Evolutionary conservation across 2,329 filamentous ascomycete species (phyloP).

Genomic region (Fusarium nisikadoi): DNA sequence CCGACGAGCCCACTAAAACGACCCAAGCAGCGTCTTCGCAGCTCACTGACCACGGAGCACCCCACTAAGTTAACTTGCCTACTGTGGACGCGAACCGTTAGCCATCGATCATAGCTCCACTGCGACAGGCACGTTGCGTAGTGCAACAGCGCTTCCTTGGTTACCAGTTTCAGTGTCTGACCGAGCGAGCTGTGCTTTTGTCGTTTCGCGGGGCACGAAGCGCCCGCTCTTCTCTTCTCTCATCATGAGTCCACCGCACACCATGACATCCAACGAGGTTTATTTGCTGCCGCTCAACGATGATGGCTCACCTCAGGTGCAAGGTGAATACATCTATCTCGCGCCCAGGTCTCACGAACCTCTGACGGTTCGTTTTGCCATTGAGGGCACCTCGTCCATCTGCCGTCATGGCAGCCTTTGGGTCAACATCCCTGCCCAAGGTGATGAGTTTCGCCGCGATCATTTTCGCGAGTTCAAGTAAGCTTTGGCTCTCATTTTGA

Average conservation of each 20-base stretch:
- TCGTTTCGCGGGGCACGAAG: conserved; percentile 45
- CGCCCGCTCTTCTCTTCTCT: conserved; percentile 45
- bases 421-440: conserved; percentile 91
- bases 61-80: conserved; percentile 33
- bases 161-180: conserved; percentile 32
- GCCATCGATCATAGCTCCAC: conserved; percentile 36
- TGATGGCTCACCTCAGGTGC: conserved; percentile 88
- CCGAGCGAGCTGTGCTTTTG: conserved; percentile 34
- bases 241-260: conserved; percentile 66
- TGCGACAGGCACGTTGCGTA: conserved; percentile 31
- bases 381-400: conserved; percentile 95
- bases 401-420: conserved; percentile 94
- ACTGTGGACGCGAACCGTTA: conserved; percentile 35
- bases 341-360: conserved; percentile 78
- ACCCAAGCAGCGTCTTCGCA: conserved; percentile 26
- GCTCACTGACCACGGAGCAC: conserved; percentile 21
- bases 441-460: conserved; percentile 78
- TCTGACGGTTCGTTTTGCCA: conserved; percentile 85
- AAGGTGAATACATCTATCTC: conserved; percentile 91
- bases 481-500: conserved; percentile 46
- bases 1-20: conserved; percentile 35
- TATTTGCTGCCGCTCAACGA: conserved; percentile 93
- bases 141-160: conserved; percentile 35
- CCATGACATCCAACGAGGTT: conserved; percentile 75
- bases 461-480: conserved; percentile 91